A percentile compares a stretch with the other conserved stretches of the same genome.
phyloP scores from a whole-genome alignment of 331 rosid genomes.

The Rosa hybrid region DNA sequence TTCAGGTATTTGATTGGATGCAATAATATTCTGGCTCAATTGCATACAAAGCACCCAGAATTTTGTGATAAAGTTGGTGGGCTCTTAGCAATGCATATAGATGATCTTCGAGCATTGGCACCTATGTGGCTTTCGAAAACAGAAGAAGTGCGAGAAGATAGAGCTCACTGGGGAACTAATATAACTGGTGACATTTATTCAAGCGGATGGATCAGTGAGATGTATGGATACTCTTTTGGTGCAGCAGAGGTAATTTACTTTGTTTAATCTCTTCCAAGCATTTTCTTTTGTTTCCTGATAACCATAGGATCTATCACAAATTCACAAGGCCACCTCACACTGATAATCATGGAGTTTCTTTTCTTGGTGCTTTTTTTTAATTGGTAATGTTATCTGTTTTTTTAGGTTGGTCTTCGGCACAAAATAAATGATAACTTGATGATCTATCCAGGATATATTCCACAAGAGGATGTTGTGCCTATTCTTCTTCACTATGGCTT shows the following conservation, averaged over 20 bases:
- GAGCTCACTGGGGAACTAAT: constrained; percentile 90
- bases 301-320: constrained; percentile 1
- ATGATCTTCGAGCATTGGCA: constrained; percentile 79
- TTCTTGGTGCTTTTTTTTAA: constrained; percentile 23
- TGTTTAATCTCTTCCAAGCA: neutral
- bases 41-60: constrained; percentile 90
- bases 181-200: constrained; percentile 91
- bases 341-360: constrained; percentile 10
- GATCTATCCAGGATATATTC: constrained; percentile 93
- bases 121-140: constrained; percentile 98
- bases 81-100: constrained; percentile 88
- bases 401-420: constrained; percentile 91
- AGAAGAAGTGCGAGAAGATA: constrained; percentile 96
- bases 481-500: constrained; percentile 97
- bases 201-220: constrained; percentile 98
- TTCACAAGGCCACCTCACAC: neutral
- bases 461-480: constrained; percentile 75
- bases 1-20: constrained; percentile 91
- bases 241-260: constrained; percentile 84
- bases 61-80: constrained; percentile 99
- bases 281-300: neutral
- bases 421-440: constrained; percentile 95
- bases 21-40: constrained; percentile 75
- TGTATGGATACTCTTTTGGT: constrained; percentile 98
- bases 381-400: constrained; percentile 15